Evolutionary conservation across 1,284 basidiomycete species (phyloP).

Genomic region (Microbotryum saponariae): DNA sequence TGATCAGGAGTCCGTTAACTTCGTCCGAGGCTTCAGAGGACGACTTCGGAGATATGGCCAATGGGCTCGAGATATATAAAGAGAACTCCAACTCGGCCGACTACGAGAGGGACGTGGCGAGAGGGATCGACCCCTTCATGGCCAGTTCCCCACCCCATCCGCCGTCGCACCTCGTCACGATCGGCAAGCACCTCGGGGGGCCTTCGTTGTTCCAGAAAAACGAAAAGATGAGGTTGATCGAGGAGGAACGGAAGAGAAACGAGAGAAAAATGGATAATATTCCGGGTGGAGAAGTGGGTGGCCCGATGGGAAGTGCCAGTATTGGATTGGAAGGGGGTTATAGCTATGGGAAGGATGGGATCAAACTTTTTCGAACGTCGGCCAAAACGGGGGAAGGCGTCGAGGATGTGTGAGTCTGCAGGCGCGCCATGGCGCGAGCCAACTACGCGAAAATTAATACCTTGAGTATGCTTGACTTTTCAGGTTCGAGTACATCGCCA

Average conservation of each 20-base stretch:
- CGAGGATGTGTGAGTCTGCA: constrained; percentile 21
- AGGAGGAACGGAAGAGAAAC: background rate
- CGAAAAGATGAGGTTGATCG: background rate
- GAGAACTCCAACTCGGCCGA: constrained; percentile 1
- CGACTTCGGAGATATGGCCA: too few species aligned
- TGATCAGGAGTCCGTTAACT: background rate
- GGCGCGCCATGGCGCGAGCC: too few species aligned
- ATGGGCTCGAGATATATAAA: background rate
- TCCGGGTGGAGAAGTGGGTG: too few species aligned
- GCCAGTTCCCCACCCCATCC: constrained; percentile 8
- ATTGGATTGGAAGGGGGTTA: background rate
- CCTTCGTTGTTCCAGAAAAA: background rate
- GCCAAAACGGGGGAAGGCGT: constrained; percentile 33
- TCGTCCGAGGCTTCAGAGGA: too few species aligned
- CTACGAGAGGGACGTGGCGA: constrained; percentile 1
- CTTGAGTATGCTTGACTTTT: too few species aligned
- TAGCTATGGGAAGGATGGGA: constrained; percentile 19
- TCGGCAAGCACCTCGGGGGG: background rate
- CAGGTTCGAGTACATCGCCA: constrained; percentile 1
- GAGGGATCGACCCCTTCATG: constrained; percentile 11
- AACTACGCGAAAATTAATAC: too few species aligned
- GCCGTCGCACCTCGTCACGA: constrained; percentile 12
- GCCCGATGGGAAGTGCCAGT: too few species aligned
- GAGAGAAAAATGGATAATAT: background rate
- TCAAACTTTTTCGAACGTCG: constrained; percentile 31